Evolutionary conservation across 306 rosid species (phyloP), one percentile per base, ranked within the genome.

Genomic region (Betula pendula): DNA sequence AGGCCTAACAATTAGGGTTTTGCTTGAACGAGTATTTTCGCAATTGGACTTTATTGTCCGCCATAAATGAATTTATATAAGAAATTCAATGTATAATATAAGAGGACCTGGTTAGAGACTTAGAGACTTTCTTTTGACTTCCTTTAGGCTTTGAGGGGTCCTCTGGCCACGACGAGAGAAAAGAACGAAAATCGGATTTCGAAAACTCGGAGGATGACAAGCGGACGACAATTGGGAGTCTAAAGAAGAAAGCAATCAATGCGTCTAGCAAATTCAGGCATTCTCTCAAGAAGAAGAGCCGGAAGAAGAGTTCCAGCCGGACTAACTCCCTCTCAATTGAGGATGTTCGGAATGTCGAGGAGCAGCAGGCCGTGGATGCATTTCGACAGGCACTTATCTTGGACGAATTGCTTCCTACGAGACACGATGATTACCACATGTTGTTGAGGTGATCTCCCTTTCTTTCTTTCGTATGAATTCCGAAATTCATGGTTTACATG

Each of bases 241-340:
- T 94, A 81, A 94, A 85, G 70, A 94, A 92, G 86, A 90, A 92
- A 81, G 98, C 97, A 12, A 85, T 87, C 52, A 88, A 88, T 80
- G 98, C 96, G 1, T 94, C 98, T 0, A 88, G 97, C 80, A 90
- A 88, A 71, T 89, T 91, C 78, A 82, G 97, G 62, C 98, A 88
- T 76, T 89, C 98, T 75, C 90, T 90, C 67, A 90, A 85, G 90
- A 91, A 81, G 86, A 88, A 84, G 47, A 79, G 92, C 69, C 76
- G 88, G 86, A 92, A 79, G 69, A 90, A 80, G 84, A 75, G 75
- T 50, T 55, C 80, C 0, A 49, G 79, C 27, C 77, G 81, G 22
- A 73, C 44, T 63, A 77, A 78, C 24, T 89, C 91, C 10, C 86
- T 94, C 40, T 86, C 96, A 6, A 92, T 94, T 60, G 98, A 94